Percentiles rank a stretch among this genome's conserved stretches.
These are phyloP conservation scores for Dothistroma pini DNA, from an alignment of 2,329 filamentous ascomycete species.

Conservation along the genomic window DNA sequence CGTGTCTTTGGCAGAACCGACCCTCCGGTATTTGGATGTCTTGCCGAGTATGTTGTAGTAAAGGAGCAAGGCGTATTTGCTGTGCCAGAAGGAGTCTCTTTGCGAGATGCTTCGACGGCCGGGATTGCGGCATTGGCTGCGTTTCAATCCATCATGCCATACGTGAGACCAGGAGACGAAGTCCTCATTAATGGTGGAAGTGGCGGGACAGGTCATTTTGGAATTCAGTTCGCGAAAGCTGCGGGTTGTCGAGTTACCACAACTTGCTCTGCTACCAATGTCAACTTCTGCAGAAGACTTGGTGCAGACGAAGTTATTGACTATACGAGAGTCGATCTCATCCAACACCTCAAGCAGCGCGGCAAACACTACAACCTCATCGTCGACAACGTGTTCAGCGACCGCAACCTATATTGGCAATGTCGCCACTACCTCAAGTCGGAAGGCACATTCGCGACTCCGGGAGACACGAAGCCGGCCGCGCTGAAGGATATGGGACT, in stretches of 20 bases:
- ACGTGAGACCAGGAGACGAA: constrained; percentile 44
- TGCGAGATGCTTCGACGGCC: constrained; percentile 37
- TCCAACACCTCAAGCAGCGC: constrained; percentile 45
- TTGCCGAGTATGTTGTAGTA: constrained; percentile 38
- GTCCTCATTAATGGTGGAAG: constrained; percentile 64
- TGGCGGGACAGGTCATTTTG: constrained; percentile 59
- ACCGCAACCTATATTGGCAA: constrained; percentile 51
- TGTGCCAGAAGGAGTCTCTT: constrained; percentile 35
- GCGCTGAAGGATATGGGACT: constrained; percentile 38
- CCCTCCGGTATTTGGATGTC: constrained; percentile 34
- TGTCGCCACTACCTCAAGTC: constrained; percentile 51
- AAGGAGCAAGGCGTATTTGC: constrained; percentile 21
- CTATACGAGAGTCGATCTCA: constrained; percentile 52
- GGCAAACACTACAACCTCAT: constrained; percentile 50
- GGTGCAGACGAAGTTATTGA: constrained; percentile 64
- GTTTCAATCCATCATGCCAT: constrained; percentile 37
- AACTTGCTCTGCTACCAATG: constrained; percentile 57
- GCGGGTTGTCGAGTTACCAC: constrained; percentile 58
- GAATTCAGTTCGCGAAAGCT: constrained; percentile 61
- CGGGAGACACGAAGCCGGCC: constrained; percentile 32
- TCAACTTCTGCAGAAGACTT: constrained; percentile 53
- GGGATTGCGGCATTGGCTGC: constrained; percentile 40
- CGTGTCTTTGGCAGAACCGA: constrained; percentile 40
- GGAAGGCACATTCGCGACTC: constrained; percentile 51
- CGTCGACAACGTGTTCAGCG: constrained; percentile 57